Conservation (phyloP, 371 early-diverging fungal genomes). For the Apophysomyces sp. region DNA sequence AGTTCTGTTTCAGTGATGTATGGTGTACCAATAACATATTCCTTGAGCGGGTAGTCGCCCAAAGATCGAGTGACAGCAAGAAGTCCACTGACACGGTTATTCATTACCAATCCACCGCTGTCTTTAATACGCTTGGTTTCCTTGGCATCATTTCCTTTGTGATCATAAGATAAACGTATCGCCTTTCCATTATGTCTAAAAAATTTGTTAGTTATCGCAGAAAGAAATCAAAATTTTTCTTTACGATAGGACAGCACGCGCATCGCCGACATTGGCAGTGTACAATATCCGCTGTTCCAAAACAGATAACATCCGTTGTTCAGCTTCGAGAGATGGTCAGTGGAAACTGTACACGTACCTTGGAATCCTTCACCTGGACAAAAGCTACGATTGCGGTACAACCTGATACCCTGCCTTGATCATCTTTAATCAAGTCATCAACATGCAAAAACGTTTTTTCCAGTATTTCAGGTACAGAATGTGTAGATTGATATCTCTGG, state of each 20-base stretch:
- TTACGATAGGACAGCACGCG: constrained; percentile 90
- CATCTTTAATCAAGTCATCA: constrained; percentile 76
- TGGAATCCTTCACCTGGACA: constrained; percentile 45
- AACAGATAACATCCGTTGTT: not conserved
- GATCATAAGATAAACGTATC: constrained; percentile 92
- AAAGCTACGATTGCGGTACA: constrained; percentile 94
- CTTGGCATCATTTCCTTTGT: constrained; percentile 92
- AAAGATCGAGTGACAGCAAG: constrained; percentile 95
- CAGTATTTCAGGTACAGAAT: constrained; percentile 75
- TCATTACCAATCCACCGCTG: constrained; percentile 94
- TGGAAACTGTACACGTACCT: constrained; percentile 24
- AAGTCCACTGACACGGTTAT: constrained; percentile 97
- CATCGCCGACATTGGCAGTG: constrained; percentile 97
- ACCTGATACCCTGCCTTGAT: constrained; percentile 78
- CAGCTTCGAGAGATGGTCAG: not conserved
- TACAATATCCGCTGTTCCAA: constrained; percentile 75
- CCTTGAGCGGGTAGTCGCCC: constrained; percentile 95
- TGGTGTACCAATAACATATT: constrained; percentile 93
- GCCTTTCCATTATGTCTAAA: constrained; percentile 82
- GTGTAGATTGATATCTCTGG: constrained; percentile 6
- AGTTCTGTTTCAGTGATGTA: constrained; percentile 91
- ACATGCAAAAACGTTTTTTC: constrained; percentile 82
- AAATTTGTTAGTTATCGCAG: not conserved
- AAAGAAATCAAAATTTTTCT: not conserved
- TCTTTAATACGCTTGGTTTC: constrained; percentile 90